phyloP scores from a whole-genome alignment of 2,329 filamentous ascomycete genomes.

The Parasarocladium wereldwijsianum region DNA sequence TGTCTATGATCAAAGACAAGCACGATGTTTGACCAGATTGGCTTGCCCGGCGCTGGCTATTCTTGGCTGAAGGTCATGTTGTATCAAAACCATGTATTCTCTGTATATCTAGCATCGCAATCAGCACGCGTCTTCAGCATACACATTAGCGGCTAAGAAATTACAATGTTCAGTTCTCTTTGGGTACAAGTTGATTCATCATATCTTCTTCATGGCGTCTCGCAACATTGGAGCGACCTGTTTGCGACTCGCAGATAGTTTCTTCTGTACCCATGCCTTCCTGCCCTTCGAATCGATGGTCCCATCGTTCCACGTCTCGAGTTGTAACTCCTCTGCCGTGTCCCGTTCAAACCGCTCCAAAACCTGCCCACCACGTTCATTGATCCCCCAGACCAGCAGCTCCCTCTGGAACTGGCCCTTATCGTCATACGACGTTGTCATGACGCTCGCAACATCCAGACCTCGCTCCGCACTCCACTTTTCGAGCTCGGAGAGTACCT shows the following conservation, averaged over 20 bases:
- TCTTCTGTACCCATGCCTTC: conserved; percentile 52
- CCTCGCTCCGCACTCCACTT: conserved; percentile 39
- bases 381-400: conserved; percentile 50
- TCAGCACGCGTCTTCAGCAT: background rate
- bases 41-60: too few species aligned
- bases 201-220: conserved; percentile 29
- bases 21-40: too few species aligned
- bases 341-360: conserved; percentile 35
- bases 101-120: background rate
- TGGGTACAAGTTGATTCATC: background rate
- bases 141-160: too few species aligned
- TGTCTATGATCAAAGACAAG: too few species aligned
- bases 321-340: conserved; percentile 31
- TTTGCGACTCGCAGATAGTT: conserved; percentile 47
- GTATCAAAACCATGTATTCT: too few species aligned
- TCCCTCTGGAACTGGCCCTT: conserved; percentile 46
- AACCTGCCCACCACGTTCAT: conserved; percentile 27
- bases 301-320: conserved; percentile 39
- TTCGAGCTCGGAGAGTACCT: conserved; percentile 32
- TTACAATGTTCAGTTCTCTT: too few species aligned
- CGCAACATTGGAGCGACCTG: conserved; percentile 55
- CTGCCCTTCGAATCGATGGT: conserved; percentile 33
- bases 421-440: conserved; percentile 48
- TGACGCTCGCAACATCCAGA: conserved; percentile 50
- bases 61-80: too few species aligned